Conservation (phyloP, 176 grass and related monocot species). For the Eragrostis curvula region DNA sequence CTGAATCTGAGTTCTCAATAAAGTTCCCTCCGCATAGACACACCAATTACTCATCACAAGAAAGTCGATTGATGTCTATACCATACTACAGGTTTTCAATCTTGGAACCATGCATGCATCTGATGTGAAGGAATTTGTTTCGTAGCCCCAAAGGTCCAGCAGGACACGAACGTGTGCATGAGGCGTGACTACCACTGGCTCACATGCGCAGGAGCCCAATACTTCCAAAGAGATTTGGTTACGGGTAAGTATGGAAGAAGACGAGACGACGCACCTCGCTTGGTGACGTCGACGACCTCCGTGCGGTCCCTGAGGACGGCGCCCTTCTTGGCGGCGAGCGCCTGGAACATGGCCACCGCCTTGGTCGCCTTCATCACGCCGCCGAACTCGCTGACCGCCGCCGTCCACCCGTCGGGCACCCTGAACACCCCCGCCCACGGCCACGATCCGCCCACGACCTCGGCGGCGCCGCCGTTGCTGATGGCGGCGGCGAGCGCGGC, state of each 20-base stretch:
- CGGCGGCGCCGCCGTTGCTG: constrained; percentile 27
- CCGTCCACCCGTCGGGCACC: constrained; percentile 64
- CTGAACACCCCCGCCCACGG: constrained; percentile 55
- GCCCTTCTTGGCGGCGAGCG: constrained; percentile 62
- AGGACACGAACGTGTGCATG: not conserved
- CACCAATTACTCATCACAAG: not conserved
- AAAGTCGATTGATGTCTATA: not conserved
- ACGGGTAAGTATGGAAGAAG: not conserved
- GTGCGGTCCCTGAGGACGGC: constrained; percentile 62
- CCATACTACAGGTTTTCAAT: not conserved
- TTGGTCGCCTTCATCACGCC: constrained; percentile 91
- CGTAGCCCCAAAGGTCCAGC: not conserved
- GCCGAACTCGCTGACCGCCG: constrained; percentile 46
- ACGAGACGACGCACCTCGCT: constrained; percentile 26
- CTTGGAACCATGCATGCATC: not conserved
- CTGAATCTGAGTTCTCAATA: no score
- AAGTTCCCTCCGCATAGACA: not conserved
- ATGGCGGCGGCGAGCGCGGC: constrained; percentile 24
- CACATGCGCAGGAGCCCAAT: constrained; percentile 19
- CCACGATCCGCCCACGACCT: not conserved
- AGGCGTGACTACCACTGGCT: not conserved
- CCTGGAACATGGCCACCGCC: constrained; percentile 95
- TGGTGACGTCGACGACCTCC: constrained; percentile 57
- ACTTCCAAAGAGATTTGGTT: constrained; percentile 23
- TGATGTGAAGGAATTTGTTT: not conserved